These are phyloP conservation scores for Trifolium fragiferum DNA, from an alignment of 306 rosid species.

Conservation along the genomic window DNA sequence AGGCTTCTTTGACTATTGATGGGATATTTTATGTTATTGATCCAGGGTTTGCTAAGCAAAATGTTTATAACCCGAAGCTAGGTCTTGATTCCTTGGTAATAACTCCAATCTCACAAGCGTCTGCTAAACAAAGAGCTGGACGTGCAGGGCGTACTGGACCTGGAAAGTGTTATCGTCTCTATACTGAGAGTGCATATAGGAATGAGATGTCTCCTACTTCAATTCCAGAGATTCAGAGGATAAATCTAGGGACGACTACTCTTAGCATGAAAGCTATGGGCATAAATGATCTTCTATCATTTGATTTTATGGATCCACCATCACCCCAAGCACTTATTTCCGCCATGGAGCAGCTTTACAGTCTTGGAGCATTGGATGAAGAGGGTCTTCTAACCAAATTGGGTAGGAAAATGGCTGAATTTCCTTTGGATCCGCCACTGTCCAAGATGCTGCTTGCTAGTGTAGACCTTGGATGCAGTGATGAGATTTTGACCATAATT, in stretches of 20 bases:
- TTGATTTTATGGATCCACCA: constrained; percentile 90
- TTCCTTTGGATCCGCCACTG: constrained; percentile 88
- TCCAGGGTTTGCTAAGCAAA: constrained; percentile 90
- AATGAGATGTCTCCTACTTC: constrained; percentile 84
- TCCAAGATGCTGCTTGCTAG: constrained; percentile 91
- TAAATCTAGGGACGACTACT: constrained; percentile 70
- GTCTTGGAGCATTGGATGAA: constrained; percentile 89
- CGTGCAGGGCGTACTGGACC: constrained; percentile 93
- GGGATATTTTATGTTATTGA: constrained; percentile 83
- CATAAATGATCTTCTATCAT: constrained; percentile 72
- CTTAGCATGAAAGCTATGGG: constrained; percentile 90
- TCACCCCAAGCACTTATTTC: constrained; percentile 79
- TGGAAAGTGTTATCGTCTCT: constrained; percentile 84
- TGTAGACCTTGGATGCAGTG: constrained; percentile 92
- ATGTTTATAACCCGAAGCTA: constrained; percentile 80
- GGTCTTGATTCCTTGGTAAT: constrained; percentile 82
- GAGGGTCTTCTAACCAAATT: constrained; percentile 83
- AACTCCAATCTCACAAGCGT: constrained; percentile 87
- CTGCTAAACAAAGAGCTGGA: constrained; percentile 87
- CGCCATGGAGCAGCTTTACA: constrained; percentile 78
- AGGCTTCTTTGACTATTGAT: constrained; percentile 88
- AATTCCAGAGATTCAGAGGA: constrained; percentile 81
- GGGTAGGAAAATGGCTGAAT: constrained; percentile 90
- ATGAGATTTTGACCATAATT: constrained; percentile 83
- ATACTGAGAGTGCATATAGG: constrained; percentile 80